Percentiles rank a stretch among this genome's conserved stretches.
These are phyloP conservation scores for Heliamphora pulchella DNA, from an alignment of 179 eudicot species.

Conservation along the genomic window DNA sequence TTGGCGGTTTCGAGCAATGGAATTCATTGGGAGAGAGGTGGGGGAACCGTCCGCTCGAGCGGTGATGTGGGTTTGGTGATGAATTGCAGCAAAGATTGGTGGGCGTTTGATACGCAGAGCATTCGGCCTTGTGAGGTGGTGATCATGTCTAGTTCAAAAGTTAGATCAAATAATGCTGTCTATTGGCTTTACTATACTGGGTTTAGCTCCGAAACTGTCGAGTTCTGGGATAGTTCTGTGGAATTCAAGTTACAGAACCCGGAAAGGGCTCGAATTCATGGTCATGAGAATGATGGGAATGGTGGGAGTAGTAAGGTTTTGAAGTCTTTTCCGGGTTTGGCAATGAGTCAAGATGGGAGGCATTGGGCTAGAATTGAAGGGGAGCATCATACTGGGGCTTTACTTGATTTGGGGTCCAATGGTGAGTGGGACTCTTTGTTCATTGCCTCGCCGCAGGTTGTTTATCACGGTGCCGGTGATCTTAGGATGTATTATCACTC, in stretches of 20 bases:
- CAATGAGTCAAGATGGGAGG: slow-evolving; percentile 89
- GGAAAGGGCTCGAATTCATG: slow-evolving; percentile 13
- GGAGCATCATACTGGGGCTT: slow-evolving; percentile 79
- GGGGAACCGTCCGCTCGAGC: slow-evolving; percentile 30
- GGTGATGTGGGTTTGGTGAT: slow-evolving; percentile 52
- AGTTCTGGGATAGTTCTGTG: slow-evolving; percentile 22
- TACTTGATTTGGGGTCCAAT: slow-evolving; percentile 61
- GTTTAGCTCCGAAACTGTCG: slow-evolving; percentile 42
- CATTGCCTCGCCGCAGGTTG: slow-evolving; percentile 71
- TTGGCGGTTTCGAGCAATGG: slow-evolving; percentile 89
- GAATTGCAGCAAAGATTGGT: slow-evolving; percentile 67
- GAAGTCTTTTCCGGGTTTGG: slow-evolving; percentile 78
- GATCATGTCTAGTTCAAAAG: slow-evolving; percentile 70
- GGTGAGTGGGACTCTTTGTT: slow-evolving; percentile 76
- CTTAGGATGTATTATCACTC: slow-evolving; percentile 85
- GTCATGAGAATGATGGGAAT: slow-evolving; percentile 12
- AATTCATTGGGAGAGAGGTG: slow-evolving; percentile 70
- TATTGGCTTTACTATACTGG: slow-evolving; percentile 90
- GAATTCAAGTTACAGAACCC: slow-evolving; percentile 27
- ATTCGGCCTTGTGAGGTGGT: slow-evolving; percentile 62
- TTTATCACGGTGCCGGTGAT: slow-evolving; percentile 53
- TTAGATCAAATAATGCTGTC: slow-evolving; percentile 51
- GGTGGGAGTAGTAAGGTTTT: slow-evolving; percentile 20
- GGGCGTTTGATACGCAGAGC: slow-evolving; percentile 73
- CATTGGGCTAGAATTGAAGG: slow-evolving; percentile 92